Conservation (phyloP, 164 flowering plant species). For the Warburgia ugandensis region DNA sequence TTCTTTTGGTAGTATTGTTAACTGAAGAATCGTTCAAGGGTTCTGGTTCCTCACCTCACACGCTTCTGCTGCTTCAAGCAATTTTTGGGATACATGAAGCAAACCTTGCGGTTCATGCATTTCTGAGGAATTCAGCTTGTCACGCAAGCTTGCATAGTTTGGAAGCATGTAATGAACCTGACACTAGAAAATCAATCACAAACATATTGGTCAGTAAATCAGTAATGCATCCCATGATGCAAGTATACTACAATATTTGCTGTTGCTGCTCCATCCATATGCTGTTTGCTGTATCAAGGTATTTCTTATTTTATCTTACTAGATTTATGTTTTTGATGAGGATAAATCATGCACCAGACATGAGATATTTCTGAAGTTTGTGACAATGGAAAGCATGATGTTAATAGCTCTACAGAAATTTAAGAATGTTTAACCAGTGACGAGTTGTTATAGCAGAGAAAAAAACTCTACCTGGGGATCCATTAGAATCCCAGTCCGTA, state of each 20-base stretch:
- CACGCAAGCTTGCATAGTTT: conserved; percentile 43
- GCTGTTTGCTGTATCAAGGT: no score
- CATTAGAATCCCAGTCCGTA: conserved; percentile 55
- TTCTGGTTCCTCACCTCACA: conserved; percentile 55
- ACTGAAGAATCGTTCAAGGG: not conserved
- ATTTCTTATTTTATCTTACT: no score
- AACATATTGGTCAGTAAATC: not conserved
- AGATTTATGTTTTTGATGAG: no score
- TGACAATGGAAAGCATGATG: no score
- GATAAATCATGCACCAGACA: no score
- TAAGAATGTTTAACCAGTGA: not conserved
- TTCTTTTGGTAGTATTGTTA: no score
- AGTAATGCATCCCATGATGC: no score
- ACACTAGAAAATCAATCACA: conserved; percentile 21
- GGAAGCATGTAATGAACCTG: conserved; percentile 29
- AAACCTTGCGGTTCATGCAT: conserved; percentile 20
- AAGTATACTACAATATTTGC: no score
- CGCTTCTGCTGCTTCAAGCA: conserved; percentile 75
- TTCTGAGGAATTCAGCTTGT: conserved; percentile 32
- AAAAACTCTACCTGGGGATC: conserved; percentile 33
- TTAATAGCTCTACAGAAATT: no score
- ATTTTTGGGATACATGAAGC: conserved; percentile 32
- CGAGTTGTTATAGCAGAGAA: not conserved
- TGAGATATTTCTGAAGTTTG: no score
- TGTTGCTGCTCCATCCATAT: no score